Base-by-base conservation (phyloP, 192 early-diverging fungal genomes). In the Backusella psychrophila region DNA sequence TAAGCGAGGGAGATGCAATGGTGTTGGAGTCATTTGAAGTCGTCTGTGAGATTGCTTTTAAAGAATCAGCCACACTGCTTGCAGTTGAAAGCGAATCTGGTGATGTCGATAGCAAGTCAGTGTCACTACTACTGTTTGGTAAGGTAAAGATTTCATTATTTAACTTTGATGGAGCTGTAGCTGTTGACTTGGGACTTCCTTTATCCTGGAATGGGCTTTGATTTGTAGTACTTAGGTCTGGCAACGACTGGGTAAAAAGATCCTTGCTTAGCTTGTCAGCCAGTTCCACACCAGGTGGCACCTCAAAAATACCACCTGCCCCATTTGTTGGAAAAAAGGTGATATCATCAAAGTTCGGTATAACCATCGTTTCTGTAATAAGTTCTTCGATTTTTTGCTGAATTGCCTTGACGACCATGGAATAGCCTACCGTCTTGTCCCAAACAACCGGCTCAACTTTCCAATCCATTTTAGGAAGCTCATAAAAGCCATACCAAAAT, bases 331-430 rank as follows among this genome's bases (percentile, higher is more conserved):
- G 82, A 86, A 94, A 96, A 81, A 98, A 97, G 6, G 90, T 87
- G 0, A 90, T 89, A 78, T 97, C 94, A 80, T 98, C 96, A 90
- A 97, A 92, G 70, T 96, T 92, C 5, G 96, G 96, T 72, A 96
- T 79, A 8, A 97, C 93, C 74, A 98, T 83, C 15, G 91, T 91
- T 66, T 92, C 91, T 15, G 91, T 87, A 67, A 98, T 84, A 69
- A 94, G 87, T 49, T 96, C 94, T 81, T 94, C 89, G 39, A 98
- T 90, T 76, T 95, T 89, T 53, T 88, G 85, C 80, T 96, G 93
- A 59, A 98, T 96, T 1, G 93, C 91, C 44, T 91, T 91, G 66
- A 96, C 89, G 3, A 98, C 89, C 66, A 92, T 80, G 7, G 89
- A 89, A 38, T 94, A 89, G 69, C 88, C 90, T 59, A 98, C 89